Conservation (phyloP, 2,329 filamentous ascomycete genomes). For the Nannizzia gypsea region DNA sequence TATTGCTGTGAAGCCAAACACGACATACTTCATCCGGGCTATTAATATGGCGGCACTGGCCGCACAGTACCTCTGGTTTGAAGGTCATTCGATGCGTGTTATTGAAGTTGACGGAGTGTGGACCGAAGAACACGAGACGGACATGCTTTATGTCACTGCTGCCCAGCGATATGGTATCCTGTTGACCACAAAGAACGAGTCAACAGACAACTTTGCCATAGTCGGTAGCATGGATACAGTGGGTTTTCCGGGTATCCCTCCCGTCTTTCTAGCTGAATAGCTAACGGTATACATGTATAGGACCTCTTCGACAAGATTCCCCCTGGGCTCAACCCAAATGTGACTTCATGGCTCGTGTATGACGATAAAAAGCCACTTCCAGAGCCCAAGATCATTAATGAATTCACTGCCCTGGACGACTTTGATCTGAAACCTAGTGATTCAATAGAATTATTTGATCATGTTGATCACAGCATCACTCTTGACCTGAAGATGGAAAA, state of each 20-base stretch:
- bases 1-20: constrained; percentile 49
- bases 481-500: constrained; percentile 47
- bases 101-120: constrained; percentile 19
- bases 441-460: constrained; percentile 10
- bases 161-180: constrained; percentile 11
- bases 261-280: background rate
- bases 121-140: constrained; percentile 13
- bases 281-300: background rate
- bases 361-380: constrained; percentile 9
- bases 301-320: constrained; percentile 10
- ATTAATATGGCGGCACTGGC: constrained; percentile 56
- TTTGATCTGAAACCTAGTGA: constrained; percentile 32
- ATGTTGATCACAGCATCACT: constrained; percentile 10
- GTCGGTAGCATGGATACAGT: constrained; percentile 26
- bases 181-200: constrained; percentile 10
- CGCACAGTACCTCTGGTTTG: constrained; percentile 11
- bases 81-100: constrained; percentile 17
- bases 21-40: constrained; percentile 58
- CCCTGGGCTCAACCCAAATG: constrained; percentile 8
- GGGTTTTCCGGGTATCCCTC: background rate
- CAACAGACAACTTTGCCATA: constrained; percentile 9
- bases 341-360: constrained; percentile 28
- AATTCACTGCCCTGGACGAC: constrained; percentile 9
- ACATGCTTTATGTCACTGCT: constrained; percentile 11
- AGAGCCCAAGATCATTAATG: constrained; percentile 2